Percentiles rank a stretch among this genome's conserved stretches.
These are phyloP conservation scores for Lantana camara DNA, from an alignment of 257 asterid genomes.

Conservation along the genomic window DNA sequence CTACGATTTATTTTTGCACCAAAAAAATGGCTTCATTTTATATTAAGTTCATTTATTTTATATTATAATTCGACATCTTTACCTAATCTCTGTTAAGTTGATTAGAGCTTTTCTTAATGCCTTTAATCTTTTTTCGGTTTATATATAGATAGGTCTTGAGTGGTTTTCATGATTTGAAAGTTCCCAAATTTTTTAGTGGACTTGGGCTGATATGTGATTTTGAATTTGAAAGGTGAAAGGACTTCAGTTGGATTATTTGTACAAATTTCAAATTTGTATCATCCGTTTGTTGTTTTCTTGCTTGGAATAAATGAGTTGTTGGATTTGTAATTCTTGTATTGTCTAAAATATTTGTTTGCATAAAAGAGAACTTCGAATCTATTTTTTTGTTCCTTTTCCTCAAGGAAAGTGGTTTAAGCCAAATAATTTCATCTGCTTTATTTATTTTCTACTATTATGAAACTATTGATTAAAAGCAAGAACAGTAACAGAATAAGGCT, in stretches of 20 bases:
- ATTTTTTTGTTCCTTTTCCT: constrained; percentile 12
- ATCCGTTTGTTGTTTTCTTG: constrained; percentile 6
- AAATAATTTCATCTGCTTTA: no score
- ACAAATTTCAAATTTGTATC: background rate
- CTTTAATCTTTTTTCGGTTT: background rate
- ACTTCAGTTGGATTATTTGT: no score
- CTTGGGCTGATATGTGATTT: background rate
- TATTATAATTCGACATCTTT: constrained; percentile 13
- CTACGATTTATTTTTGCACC: no score
- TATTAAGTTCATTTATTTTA: background rate
- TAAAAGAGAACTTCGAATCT: background rate
- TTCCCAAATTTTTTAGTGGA: background rate
- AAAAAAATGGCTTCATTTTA: background rate
- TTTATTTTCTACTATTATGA: no score
- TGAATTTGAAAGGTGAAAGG: background rate
- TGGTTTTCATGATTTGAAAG: background rate
- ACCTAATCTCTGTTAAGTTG: background rate
- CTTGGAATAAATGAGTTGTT: background rate
- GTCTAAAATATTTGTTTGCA: constrained; percentile 14
- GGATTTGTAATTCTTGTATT: constrained; percentile 1
- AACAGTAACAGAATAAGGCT: no score
- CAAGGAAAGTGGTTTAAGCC: background rate
- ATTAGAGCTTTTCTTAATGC: background rate
- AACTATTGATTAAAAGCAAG: no score
- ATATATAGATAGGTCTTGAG: no score